These are phyloP conservation scores for Tolypocladium sp. DNA, from an alignment of 2,329 filamentous ascomycete species.

Conservation along the genomic window DNA sequence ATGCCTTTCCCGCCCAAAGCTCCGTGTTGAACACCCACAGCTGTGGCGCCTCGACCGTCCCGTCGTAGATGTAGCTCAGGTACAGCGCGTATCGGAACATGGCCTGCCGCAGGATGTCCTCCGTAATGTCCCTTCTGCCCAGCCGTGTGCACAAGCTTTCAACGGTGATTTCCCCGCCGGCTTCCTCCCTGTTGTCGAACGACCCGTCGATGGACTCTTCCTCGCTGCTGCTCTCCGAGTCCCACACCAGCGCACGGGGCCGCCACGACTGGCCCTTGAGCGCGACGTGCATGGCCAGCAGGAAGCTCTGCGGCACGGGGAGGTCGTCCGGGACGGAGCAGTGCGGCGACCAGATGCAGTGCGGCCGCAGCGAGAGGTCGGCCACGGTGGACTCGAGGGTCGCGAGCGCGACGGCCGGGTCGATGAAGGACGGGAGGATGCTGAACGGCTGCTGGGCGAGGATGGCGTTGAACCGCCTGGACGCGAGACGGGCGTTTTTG, in stretches of 20 bases:
- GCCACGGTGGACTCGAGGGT: constrained; percentile 12
- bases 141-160: constrained; percentile 6
- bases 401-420: constrained; percentile 13
- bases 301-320: constrained; percentile 19
- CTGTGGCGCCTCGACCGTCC: constrained; percentile 16
- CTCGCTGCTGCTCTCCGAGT: constrained; percentile 4
- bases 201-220: constrained; percentile 2
- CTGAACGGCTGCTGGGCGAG: constrained; percentile 17
- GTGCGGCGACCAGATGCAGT: constrained; percentile 24
- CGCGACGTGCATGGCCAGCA: constrained; percentile 19
- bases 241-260: neutral
- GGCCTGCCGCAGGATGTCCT: constrained; percentile 14
- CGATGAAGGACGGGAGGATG: constrained; percentile 19
- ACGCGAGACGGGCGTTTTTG: constrained; percentile 20
- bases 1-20: constrained; percentile 5
- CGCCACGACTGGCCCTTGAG: constrained; percentile 15
- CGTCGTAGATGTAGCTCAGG: constrained; percentile 19
- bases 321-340: constrained; percentile 20
- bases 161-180: constrained; percentile 8
- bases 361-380: constrained; percentile 12
- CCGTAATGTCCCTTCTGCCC: constrained; percentile 11
- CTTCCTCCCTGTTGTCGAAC: constrained; percentile 1
- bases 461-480: constrained; percentile 20
- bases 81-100: constrained; percentile 26
- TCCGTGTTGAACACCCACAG: constrained; percentile 20